These are phyloP conservation scores for Colletotrichum incanum DNA, from an alignment of 2,329 filamentous ascomycete species.

Conservation along the genomic window DNA sequence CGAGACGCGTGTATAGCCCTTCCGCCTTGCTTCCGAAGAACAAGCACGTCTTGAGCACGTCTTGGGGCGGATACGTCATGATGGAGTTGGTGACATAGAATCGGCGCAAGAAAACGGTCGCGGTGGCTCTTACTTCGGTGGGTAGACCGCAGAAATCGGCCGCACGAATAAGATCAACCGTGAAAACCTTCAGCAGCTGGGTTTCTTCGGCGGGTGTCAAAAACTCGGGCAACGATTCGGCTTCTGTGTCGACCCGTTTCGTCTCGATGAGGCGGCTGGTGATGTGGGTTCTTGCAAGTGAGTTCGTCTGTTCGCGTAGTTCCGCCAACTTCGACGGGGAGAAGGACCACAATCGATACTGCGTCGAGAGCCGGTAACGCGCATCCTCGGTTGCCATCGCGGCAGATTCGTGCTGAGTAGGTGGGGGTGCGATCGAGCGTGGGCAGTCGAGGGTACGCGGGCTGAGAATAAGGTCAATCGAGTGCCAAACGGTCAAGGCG, in stretches of 20 bases:
- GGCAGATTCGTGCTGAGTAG: slow-evolving; percentile 1
- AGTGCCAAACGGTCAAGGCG: not conserved
- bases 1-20: slow-evolving; percentile 79
- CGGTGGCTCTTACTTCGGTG: slow-evolving; percentile 72
- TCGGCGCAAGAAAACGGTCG: slow-evolving; percentile 89
- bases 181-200: slow-evolving; percentile 85
- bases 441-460: too few species aligned
- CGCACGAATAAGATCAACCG: slow-evolving; percentile 70
- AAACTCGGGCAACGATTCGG: slow-evolving; percentile 75
- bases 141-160: slow-evolving; percentile 68
- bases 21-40: slow-evolving; percentile 97
- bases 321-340: slow-evolving; percentile 79
- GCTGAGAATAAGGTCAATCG: not conserved
- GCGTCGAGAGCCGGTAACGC: slow-evolving; percentile 89
- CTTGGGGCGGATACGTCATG: slow-evolving; percentile 95
- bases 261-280: slow-evolving; percentile 67
- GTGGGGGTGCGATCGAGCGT: not conserved
- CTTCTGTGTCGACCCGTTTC: slow-evolving; percentile 46
- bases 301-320: slow-evolving; percentile 85
- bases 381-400: slow-evolving; percentile 88
- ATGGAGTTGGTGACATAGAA: slow-evolving; percentile 97
- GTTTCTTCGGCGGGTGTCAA: slow-evolving; percentile 88
- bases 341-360: slow-evolving; percentile 95
- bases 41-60: slow-evolving; percentile 89
- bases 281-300: slow-evolving; percentile 77